phyloP scores from a whole-genome alignment of 2,329 filamentous ascomycete genomes.

The Stachybotrys chlorohalonatus region DNA sequence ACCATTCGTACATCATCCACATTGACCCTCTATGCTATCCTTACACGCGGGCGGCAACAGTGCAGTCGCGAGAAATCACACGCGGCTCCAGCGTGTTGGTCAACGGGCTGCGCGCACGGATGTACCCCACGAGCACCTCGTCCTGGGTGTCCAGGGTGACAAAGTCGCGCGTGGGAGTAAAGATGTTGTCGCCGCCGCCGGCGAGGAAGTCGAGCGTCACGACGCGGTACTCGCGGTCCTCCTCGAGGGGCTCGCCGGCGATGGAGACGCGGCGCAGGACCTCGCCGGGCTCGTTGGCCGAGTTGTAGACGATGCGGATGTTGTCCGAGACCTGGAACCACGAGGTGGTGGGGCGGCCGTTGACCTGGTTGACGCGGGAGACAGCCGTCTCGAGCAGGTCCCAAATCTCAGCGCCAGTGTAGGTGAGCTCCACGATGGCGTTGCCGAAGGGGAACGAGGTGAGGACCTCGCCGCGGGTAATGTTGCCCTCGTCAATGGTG shows the following conservation, averaged over 20 bases:
- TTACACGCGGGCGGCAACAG: not conserved
- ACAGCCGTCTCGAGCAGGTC: slow-evolving; percentile 51
- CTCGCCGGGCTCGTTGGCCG: slow-evolving; percentile 34
- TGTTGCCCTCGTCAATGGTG: slow-evolving; percentile 49
- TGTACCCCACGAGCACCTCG: slow-evolving; percentile 42
- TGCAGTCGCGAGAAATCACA: slow-evolving; percentile 9
- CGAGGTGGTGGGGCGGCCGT: slow-evolving; percentile 41
- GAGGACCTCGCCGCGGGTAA: slow-evolving; percentile 55
- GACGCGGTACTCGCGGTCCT: slow-evolving; percentile 39
- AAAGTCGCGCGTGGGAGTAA: slow-evolving; percentile 27
- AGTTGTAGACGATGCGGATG: slow-evolving; percentile 50
- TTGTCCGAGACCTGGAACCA: slow-evolving; percentile 52
- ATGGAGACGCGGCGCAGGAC: slow-evolving; percentile 45
- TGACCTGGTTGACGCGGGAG: slow-evolving; percentile 43
- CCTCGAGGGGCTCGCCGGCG: slow-evolving; percentile 36
- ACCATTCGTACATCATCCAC: too few relatives aligned
- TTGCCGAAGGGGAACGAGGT: slow-evolving; percentile 60
- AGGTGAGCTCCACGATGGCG: slow-evolving; percentile 47
- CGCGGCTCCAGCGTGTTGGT: slow-evolving; percentile 37
- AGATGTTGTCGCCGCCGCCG: slow-evolving; percentile 54
- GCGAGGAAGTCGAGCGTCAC: slow-evolving; percentile 57
- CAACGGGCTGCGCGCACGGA: slow-evolving; percentile 38
- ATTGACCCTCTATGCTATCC: too few relatives aligned
- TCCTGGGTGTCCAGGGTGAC: slow-evolving; percentile 43
- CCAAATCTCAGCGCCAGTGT: slow-evolving; percentile 45